Evolutionary conservation across 2,329 filamentous ascomycete species (phyloP).

Genomic region (Penicillium oxalicum): DNA sequence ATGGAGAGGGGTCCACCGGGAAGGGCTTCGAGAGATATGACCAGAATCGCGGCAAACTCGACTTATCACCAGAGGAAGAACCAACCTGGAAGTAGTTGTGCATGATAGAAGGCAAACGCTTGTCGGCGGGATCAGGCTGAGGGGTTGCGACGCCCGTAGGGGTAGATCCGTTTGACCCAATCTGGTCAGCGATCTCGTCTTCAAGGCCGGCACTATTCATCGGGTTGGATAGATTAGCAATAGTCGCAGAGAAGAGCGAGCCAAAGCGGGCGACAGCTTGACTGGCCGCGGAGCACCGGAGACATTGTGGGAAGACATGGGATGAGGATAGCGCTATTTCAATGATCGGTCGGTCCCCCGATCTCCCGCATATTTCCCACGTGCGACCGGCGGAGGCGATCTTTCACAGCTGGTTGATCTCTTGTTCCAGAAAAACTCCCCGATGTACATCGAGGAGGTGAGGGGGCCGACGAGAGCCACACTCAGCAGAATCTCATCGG

Average conservation of each 20-base stretch:
- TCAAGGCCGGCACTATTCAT: constrained; percentile 28
- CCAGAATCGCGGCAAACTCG: constrained; percentile 39
- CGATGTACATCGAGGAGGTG: neutral
- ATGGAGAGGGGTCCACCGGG: constrained; percentile 8
- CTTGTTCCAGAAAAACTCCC: constrained; percentile 7
- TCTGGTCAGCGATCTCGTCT: constrained; percentile 40
- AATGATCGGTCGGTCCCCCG: neutral
- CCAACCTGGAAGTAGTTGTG: constrained; percentile 99
- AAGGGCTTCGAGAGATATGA: constrained; percentile 29
- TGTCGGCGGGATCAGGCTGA: constrained; percentile 87
- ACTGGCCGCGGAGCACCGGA: too few species aligned
- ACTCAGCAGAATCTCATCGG: neutral
- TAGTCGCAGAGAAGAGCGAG: neutral
- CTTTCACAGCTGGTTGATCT: neutral
- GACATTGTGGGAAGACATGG: neutral
- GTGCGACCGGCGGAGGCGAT: constrained; percentile 5
- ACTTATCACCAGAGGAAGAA: constrained; percentile 71
- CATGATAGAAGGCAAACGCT: constrained; percentile 90
- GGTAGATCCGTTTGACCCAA: constrained; percentile 71
- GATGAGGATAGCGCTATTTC: neutral
- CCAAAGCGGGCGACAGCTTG: neutral
- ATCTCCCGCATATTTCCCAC: neutral
- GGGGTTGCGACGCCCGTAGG: constrained; percentile 89
- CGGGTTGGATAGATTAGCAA: constrained; percentile 23
- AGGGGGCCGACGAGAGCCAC: neutral